These are phyloP conservation scores for Diaporthe citri DNA, from an alignment of 2,329 filamentous ascomycete species.

Conservation along the genomic window DNA sequence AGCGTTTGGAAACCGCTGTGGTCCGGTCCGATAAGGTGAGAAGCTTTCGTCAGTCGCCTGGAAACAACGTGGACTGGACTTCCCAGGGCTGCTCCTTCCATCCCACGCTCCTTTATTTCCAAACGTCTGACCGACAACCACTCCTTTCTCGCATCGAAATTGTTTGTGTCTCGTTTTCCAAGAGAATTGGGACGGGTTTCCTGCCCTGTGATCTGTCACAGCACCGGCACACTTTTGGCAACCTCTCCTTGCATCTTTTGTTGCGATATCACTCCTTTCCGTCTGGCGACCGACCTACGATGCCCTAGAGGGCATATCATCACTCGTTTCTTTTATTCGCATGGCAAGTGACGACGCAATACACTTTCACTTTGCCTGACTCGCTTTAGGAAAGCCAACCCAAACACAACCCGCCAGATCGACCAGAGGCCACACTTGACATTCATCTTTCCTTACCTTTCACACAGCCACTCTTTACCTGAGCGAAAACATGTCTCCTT, in stretches of 20 bases:
- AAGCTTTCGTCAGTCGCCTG: background rate
- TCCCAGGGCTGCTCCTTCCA: slow-evolving; percentile 10
- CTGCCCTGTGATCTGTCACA: background rate
- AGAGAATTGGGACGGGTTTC: background rate
- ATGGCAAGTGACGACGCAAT: background rate
- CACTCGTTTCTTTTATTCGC: background rate
- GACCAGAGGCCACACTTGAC: background rate
- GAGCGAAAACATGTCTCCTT: slow-evolving; percentile 25
- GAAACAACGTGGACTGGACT: slow-evolving; percentile 8
- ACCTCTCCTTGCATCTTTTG: background rate
- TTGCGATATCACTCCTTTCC: background rate
- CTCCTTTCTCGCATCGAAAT: background rate
- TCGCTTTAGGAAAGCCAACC: background rate
- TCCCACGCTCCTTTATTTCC: background rate
- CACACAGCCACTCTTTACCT: background rate
- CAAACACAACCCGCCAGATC: background rate
- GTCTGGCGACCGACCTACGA: too few relatives aligned
- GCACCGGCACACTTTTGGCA: background rate
- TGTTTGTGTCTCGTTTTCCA: background rate
- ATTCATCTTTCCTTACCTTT: background rate
- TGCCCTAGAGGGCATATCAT: background rate
- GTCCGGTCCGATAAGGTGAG: background rate
- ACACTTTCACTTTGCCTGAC: background rate
- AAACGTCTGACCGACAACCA: background rate
- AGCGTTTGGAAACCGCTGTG: background rate